These are phyloP conservation scores for Collybia sp. DNA, from an alignment of 768 basidiomycete genomes.

Conservation along the genomic window DNA sequence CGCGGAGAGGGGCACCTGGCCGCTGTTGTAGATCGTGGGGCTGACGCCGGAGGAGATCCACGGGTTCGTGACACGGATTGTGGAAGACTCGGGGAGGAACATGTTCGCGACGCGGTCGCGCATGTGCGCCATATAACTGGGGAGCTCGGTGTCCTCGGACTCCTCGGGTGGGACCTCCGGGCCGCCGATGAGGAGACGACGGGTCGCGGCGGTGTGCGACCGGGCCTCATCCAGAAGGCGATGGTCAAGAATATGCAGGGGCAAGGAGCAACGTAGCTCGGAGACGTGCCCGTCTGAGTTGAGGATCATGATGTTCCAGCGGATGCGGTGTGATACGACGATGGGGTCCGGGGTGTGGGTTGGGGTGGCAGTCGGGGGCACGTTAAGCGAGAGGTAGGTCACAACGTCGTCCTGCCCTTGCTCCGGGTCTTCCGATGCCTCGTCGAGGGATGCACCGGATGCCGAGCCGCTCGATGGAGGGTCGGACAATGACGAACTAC, in stretches of 20 bases:
- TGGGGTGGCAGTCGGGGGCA: conserved; percentile 62
- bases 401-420: conserved; percentile 43
- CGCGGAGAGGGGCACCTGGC: conserved; percentile 4
- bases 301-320: conserved; percentile 73
- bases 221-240: conserved; percentile 73
- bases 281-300: conserved; percentile 92
- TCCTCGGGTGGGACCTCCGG: conserved; percentile 31
- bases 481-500: neutral
- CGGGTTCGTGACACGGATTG: conserved; percentile 60
- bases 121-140: conserved; percentile 86
- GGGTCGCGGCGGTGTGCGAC: conserved; percentile 65
- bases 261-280: conserved; percentile 92
- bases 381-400: conserved; percentile 52
- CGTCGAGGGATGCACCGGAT: neutral
- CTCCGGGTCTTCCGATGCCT: neutral
- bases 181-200: conserved; percentile 57
- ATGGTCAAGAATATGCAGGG: conserved; percentile 77
- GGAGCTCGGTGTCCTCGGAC: conserved; percentile 72
- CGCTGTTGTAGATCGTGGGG: conserved; percentile 20
- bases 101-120: conserved; percentile 85
- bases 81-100: conserved; percentile 60
- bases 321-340: conserved; percentile 69
- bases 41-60: conserved; percentile 45
- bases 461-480: neutral
- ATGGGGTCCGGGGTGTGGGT: conserved; percentile 77